phyloP scores from a whole-genome alignment of 148 eudicot species.

The Persicaria tinctoria region DNA sequence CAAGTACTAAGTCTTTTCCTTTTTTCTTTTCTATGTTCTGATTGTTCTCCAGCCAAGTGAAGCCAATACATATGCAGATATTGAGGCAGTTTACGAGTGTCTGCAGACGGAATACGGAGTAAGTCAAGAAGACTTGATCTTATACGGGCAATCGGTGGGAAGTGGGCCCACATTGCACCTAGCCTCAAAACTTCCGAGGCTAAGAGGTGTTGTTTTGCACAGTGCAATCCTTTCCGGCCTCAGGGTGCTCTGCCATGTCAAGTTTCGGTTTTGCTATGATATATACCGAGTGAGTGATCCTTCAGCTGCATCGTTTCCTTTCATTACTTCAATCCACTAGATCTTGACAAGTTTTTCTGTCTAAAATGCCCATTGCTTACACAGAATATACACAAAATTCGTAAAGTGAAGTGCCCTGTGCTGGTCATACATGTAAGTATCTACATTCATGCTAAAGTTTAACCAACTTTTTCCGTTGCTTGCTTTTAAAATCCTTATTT shows the following conservation, averaged over 20 bases:
- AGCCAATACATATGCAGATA: conserved; percentile 84
- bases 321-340: background rate
- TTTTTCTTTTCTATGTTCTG: background rate
- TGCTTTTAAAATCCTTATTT: background rate
- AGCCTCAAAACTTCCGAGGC: conserved; percentile 81
- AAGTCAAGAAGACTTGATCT: conserved; percentile 87
- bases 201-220: conserved; percentile 97
- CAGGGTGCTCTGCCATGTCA: conserved; percentile 88
- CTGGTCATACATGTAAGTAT: conserved; percentile 96
- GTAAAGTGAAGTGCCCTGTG: conserved; percentile 91
- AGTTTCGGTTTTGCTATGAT: conserved; percentile 81
- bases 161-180: conserved; percentile 96
- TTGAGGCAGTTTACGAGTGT: conserved; percentile 95
- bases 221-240: conserved; percentile 99
- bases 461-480: background rate
- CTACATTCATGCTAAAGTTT: conserved; percentile 3
- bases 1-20: conserved; percentile 1
- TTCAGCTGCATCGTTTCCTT: background rate
- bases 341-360: conserved; percentile 12
- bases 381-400: conserved; percentile 94
- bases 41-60: conserved; percentile 70
- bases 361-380: conserved; percentile 16
- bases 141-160: conserved; percentile 98
- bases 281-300: conserved; percentile 67
- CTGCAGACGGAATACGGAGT: conserved; percentile 86